Evolutionary conservation across 2,329 filamentous ascomycete genomes (phyloP).

Genomic region (Trichoderma citrinoviride): DNA sequence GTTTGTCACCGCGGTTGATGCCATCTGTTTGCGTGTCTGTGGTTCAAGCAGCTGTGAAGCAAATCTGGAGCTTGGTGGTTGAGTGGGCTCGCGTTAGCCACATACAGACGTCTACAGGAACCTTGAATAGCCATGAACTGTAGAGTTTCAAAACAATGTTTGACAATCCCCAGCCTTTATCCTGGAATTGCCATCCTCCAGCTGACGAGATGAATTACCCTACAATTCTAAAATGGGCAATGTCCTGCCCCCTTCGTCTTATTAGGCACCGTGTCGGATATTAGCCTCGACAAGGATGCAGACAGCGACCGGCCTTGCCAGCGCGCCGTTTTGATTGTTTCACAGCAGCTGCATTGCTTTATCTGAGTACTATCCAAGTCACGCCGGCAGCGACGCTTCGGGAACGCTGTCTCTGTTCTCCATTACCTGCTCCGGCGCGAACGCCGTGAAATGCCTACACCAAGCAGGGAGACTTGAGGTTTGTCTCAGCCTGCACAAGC

Average conservation of each 20-base stretch:
- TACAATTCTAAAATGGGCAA: slow-evolving; percentile 1
- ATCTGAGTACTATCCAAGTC: not conserved
- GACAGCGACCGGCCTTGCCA: slow-evolving; percentile 6
- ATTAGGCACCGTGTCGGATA: slow-evolving; percentile 11
- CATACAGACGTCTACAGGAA: not conserved
- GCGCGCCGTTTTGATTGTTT: slow-evolving; percentile 6
- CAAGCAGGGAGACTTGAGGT: not conserved
- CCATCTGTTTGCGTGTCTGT: not conserved
- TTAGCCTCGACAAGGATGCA: slow-evolving; percentile 7
- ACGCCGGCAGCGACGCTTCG: too few relatives aligned
- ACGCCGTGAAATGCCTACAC: too few relatives aligned
- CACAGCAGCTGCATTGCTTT: not conserved
- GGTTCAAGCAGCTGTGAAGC: not conserved
- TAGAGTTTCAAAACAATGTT: not conserved
- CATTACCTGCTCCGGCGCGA: too few relatives aligned
- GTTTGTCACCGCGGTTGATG: not conserved
- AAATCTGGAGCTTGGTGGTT: not conserved
- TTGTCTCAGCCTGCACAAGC: not conserved
- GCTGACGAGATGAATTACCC: not conserved
- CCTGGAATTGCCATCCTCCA: not conserved
- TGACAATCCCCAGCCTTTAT: not conserved
- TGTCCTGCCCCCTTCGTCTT: not conserved
- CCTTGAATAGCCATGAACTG: not conserved
- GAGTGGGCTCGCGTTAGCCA: not conserved
- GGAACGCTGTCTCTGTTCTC: not conserved